Evolutionary conservation across 2,329 filamentous ascomycete genomes (phyloP), one percentile per base, ranked within the genome.

Genomic region (Diaporthe citri): DNA sequence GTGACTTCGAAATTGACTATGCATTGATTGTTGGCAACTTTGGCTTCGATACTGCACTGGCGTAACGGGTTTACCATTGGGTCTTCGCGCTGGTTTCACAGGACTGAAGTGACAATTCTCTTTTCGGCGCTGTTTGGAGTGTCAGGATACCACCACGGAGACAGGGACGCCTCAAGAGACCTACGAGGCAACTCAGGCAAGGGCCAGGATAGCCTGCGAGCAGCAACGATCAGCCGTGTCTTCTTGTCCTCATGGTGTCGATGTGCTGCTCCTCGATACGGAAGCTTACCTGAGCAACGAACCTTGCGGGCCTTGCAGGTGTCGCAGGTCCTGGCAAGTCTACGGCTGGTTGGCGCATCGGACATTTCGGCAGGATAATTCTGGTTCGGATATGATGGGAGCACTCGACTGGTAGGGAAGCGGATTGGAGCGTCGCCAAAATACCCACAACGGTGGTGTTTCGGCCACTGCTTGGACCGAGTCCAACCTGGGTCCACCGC

Each of bases 291-390:
- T 28, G 81, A 80, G 76, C 84, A 86, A 70, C 84, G 82, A 28
- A 85, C 84, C 77, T 86, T 86, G 55, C 84, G 82, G n/a, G 78
- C 74, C 77, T 85, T 84, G 78, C 84, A 86, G 55, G 80, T 78
- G 77, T 85, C 83, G 78, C 84, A 86, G 8, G 82, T 81, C 75
- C 80, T 83, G 73, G 60, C 17, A 64, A 31, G 15, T 31, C 39
- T 64, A 46, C 60, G 60, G 60, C 60, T 46, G 41, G 64, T 67
- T 17, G 51, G 74, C 62, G 51, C 28, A 39, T 46, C 43, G 41
- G 69, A 41, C 28, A 64, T 72, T 4, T 52, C 67, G 67, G 48
- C 59, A 64, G 17, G 39, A 46, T 20, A 46, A 12, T 6, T 64
- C 59, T 15, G 41, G 25, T 46, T 64, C 60, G 60, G 60, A 46